These are phyloP conservation scores for Podila epicladia DNA, from an alignment of 192 early-diverging fungal species.

Conservation along the genomic window DNA sequence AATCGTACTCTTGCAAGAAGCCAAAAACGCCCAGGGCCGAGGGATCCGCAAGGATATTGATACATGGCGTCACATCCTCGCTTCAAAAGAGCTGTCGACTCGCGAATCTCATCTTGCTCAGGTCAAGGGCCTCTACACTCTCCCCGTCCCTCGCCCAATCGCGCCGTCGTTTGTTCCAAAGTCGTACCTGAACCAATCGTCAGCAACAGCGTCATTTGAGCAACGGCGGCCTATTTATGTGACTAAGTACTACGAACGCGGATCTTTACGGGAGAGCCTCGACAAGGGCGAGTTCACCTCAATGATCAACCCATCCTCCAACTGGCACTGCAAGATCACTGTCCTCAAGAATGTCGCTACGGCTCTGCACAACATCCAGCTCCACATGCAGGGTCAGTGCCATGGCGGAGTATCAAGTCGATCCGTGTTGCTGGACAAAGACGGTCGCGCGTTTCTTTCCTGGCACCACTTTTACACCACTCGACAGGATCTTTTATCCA, in stretches of 20 bases:
- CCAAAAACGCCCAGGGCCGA: not conserved
- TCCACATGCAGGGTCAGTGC: slow-evolving; percentile 14
- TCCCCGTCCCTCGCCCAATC: too few relatives aligned
- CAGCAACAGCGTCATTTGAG: not conserved
- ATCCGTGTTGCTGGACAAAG: slow-evolving; percentile 8
- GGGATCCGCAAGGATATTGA: not conserved
- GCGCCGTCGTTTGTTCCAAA: too few relatives aligned
- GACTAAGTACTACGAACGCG: slow-evolving; percentile 13
- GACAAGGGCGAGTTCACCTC: slow-evolving; percentile 11
- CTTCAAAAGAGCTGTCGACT: not conserved
- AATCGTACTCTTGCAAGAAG: not conserved
- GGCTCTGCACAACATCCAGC: slow-evolving; percentile 25
- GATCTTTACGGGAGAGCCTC: slow-evolving; percentile 17
- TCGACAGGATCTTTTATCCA: not conserved
- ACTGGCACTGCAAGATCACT: slow-evolving; percentile 8
- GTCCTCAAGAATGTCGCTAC: slow-evolving; percentile 25
- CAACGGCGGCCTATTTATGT: slow-evolving; percentile 6
- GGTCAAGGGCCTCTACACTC: slow-evolving; percentile 1
- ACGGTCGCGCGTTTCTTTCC: slow-evolving; percentile 17
- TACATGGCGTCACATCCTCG: not conserved
- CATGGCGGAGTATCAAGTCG: slow-evolving; percentile 22
- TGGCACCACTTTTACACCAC: slow-evolving; percentile 7
- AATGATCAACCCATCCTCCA: not conserved
- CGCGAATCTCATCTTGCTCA: not conserved
- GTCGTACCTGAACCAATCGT: not conserved